Base-by-base conservation (phyloP, 345 rosid genomes). In the Salix caprea region DNA sequence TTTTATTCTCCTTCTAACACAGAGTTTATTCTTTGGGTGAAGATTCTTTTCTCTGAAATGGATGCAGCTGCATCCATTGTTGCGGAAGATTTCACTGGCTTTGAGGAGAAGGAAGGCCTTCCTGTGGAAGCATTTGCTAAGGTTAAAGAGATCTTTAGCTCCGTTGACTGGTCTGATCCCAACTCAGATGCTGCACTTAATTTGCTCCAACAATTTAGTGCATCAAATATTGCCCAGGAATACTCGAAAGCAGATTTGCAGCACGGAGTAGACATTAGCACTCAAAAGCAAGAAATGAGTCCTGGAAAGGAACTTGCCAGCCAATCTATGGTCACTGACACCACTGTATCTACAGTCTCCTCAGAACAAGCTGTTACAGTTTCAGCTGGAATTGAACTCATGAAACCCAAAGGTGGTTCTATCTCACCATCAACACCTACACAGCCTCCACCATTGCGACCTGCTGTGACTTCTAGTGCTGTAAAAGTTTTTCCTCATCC, bases 1-100 rank as follows among this genome's bases (percentile, higher is more conserved):
- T 77, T 61, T 76, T 18, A 23, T 48, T 48, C 30, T 23, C 28
- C 71, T 75, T 79, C 82, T 83, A 79, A 85, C 50, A 21, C 62
- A 61, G 61, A 69, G 40, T 82, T 40, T 76, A 54, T 78, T 76
- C 74, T 83, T 78, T 85, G 74, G 80, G 67, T 84, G 81, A 82
- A 95, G 99, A 86, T 95, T 88, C 91, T 95, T 85, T 95, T 95
- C 89, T 93, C 99, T 65, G 97, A 95, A 77, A 86, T 90, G 96
- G 96, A 95, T 85, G 88, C 92, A 73, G 88, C 92, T 71, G 86
- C 92, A 77, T 88, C 91, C n/a, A 23, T 95, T 85, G 85, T 80
- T 70, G 66, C 88, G 62, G 80, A 89, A 61, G 89, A 90, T 78
- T 84, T 91, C 81, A 74, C 91, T 24, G 74, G 82, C 85, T 83